phyloP scores from a whole-genome alignment of 495 filamentous ascomycete genomes.

The Podospora tetraspora region DNA sequence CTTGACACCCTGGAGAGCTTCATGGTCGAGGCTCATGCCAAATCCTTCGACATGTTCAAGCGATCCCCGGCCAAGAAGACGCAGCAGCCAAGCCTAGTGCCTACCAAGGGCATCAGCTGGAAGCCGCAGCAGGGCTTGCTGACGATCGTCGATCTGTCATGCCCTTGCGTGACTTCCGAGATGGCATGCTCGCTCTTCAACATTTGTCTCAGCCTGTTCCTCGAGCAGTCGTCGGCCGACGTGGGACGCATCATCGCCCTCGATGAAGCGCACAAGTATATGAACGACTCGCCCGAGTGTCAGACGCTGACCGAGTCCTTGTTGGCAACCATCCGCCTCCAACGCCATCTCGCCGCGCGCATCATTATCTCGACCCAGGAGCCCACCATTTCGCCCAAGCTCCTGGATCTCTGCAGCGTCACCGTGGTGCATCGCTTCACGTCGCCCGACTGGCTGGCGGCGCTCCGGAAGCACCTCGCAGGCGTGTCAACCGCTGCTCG shows the following conservation, averaged over 20 bases:
- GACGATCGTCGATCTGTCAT: constrained; percentile 71
- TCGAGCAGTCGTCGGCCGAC: constrained; percentile 42
- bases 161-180: constrained; percentile 62
- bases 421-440: constrained; percentile 73
- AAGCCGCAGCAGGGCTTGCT: constrained; percentile 45
- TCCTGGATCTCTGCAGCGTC: constrained; percentile 67
- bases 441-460: constrained; percentile 60
- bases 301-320: constrained; percentile 59
- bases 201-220: constrained; percentile 57
- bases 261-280: constrained; percentile 42
- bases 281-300: constrained; percentile 36
- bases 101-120: constrained; percentile 29
- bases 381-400: constrained; percentile 62
- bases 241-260: constrained; percentile 40
- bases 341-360: constrained; percentile 62
- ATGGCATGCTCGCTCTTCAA: constrained; percentile 66
- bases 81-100: not conserved
- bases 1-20: constrained; percentile 56
- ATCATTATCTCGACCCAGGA: constrained; percentile 75
- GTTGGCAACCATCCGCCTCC: constrained; percentile 59
- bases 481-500: constrained; percentile 31
- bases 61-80: not conserved
- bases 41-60: constrained; percentile 13
- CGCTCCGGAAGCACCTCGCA: constrained; percentile 60
- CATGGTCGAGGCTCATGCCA: constrained; percentile 39